phyloP scores from a whole-genome alignment of 78 protist genomes.

The Monocercomonoides exilis region DNA sequence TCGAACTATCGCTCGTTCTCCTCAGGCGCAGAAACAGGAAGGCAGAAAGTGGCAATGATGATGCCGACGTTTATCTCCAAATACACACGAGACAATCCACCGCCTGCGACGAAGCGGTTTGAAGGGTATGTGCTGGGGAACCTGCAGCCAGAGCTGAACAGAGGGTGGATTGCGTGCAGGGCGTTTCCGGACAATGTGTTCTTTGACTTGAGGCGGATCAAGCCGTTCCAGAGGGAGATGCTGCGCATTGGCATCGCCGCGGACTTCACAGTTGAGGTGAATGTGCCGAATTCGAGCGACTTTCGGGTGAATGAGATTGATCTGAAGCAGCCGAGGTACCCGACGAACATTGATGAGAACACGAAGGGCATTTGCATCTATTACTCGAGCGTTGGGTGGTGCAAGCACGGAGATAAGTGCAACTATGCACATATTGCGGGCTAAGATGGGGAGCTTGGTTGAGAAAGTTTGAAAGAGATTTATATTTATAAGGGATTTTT shows the following conservation, averaged over 20 bases:
- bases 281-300: neutral
- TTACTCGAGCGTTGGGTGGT: neutral
- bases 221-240: neutral
- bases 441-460: no score
- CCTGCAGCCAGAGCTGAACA: neutral
- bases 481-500: no score
- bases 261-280: neutral
- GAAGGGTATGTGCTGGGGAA: neutral
- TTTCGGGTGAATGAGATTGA: neutral
- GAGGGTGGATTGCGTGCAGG: neutral
- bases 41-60: no score
- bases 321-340: neutral
- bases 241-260: neutral
- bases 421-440: neutral
- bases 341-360: neutral
- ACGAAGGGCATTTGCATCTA: neutral
- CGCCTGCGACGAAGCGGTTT: neutral
- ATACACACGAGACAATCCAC: neutral
- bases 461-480: no score
- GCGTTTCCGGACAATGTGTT: neutral
- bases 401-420: neutral
- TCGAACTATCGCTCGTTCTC: no score
- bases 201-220: neutral
- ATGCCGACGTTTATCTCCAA: no score
- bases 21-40: no score